Evolutionary conservation across 257 asterid genomes (phyloP).

Genomic region (Nicotiana tabacum): DNA sequence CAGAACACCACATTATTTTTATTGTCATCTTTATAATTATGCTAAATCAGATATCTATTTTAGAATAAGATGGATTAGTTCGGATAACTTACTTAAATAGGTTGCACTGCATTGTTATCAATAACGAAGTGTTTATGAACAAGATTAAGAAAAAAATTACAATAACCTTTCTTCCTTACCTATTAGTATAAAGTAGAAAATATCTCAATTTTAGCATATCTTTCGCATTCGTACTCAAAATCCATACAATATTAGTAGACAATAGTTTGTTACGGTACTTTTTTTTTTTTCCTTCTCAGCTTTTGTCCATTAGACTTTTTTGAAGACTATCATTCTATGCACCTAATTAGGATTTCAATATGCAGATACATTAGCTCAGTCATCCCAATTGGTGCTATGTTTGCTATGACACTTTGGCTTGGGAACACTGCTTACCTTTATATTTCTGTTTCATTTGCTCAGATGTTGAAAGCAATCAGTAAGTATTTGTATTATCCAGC

Average conservation of each 20-base stretch:
- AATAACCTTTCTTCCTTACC: not conserved
- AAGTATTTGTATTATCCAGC: slow-evolving; percentile 27
- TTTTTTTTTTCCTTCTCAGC: not conserved
- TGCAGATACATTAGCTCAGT: slow-evolving; percentile 80
- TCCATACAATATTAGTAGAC: not conserved
- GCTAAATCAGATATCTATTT: not conserved
- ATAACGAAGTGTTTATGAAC: not conserved
- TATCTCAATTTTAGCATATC: not conserved
- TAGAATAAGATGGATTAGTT: not conserved
- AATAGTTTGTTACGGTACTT: not conserved
- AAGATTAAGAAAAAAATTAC: not conserved
- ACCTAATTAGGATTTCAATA: slow-evolving; percentile 9
- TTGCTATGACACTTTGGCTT: slow-evolving; percentile 99
- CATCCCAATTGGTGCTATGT: slow-evolving; percentile 95
- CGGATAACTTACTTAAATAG: not conserved
- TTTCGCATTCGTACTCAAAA: not conserved
- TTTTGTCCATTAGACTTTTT: not conserved
- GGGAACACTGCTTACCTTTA: slow-evolving; percentile 99
- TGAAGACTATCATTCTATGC: not conserved
- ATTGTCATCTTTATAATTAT: not conserved
- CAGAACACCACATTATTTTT: not conserved
- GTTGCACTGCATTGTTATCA: not conserved
- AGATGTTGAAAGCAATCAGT: slow-evolving; percentile 98
- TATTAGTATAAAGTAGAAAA: not conserved
- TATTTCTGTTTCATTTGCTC: slow-evolving; percentile 96